These are phyloP conservation scores for Phytophthora boehmeriae DNA, from an alignment of 352 stramenopile species.

Conservation along the genomic window DNA sequence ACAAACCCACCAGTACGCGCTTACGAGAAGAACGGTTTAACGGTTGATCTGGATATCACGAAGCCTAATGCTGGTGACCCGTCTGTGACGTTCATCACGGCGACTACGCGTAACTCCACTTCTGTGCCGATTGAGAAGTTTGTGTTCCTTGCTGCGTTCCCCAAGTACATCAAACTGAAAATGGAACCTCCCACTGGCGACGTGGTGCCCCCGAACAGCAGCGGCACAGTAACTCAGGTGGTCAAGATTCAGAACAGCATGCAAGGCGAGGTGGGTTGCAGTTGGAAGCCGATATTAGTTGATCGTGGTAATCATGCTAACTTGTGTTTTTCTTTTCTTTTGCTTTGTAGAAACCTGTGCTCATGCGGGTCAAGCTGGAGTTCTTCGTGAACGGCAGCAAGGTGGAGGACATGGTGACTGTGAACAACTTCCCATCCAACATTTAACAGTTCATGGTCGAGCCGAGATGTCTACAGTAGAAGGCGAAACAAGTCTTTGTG, in stretches of 20 bases:
- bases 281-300: background rate
- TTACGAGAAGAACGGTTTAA: conserved; percentile 97
- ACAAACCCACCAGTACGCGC: conserved; percentile 79
- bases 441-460: conserved; percentile 43
- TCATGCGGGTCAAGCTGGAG: conserved; percentile 87
- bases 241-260: conserved; percentile 97
- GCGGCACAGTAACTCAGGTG: conserved; percentile 91
- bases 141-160: conserved; percentile 95
- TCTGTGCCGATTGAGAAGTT: conserved; percentile 90
- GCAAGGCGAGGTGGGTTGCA: conserved; percentile 82
- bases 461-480: background rate
- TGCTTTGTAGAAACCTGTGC: conserved; percentile 75
- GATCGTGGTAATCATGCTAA: background rate
- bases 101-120: conserved; percentile 93
- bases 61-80: conserved; percentile 94
- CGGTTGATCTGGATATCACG: conserved; percentile 88
- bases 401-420: conserved; percentile 84
- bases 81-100: conserved; percentile 92
- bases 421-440: conserved; percentile 77
- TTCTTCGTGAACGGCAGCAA: conserved; percentile 86
- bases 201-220: conserved; percentile 85
- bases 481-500: background rate
- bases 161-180: conserved; percentile 98
- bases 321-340: conserved; percentile 21
- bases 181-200: conserved; percentile 96